Evolutionary conservation across 179 eudicot species (phyloP), one percentile per base, ranked within the genome.

Genomic region (Gypsophila paniculata): DNA sequence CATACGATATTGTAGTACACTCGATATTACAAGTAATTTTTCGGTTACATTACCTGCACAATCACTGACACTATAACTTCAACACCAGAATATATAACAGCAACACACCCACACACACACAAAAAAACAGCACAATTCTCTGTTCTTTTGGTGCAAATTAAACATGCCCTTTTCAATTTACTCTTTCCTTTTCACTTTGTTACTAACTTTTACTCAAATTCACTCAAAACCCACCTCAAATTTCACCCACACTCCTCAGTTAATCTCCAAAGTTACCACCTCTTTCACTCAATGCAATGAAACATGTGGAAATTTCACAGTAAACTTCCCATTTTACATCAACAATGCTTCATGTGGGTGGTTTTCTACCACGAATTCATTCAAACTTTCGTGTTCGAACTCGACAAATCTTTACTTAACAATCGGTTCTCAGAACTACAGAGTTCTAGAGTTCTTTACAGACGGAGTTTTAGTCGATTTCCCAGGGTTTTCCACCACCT

Each of bases 401-500:
- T 82, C 85, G n/a, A 83, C 84, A 26, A 46, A 81, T 17, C 87
- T 85, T 36, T 86, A 62, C 66, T 82, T 89, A 54, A 76, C 63
- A 69, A 72, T 88, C 21, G 81, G 71, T 23, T 74, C 85, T 9
- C 76, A 77, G 42, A 85, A 76, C 77, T 88, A 85, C 55, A 82
- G 72, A 11, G 82, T 90, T 19, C 75, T 90, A 26, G 84, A 90
- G 0, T 88, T 90, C 84, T 86, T 82, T 52, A 15, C 86, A 19
- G 93, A 90, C 60, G 93, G 93, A 4, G 65, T 90, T 57, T 71
- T 88, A 13, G 83, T 88, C 1, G 91, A 86, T 68, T 88, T 84
- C 73, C 88, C 86, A 5, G 82, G 84, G 62, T 51, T 78, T 58
- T 78, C 88, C 2, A 74, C 73, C 69, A 71, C 68, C 23, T 88